A percentile compares a stretch with the other conserved stretches of the same genome.
Conservation (phyloP, 1,139 yeast genomes). For the Geotrichum candidum region DNA sequence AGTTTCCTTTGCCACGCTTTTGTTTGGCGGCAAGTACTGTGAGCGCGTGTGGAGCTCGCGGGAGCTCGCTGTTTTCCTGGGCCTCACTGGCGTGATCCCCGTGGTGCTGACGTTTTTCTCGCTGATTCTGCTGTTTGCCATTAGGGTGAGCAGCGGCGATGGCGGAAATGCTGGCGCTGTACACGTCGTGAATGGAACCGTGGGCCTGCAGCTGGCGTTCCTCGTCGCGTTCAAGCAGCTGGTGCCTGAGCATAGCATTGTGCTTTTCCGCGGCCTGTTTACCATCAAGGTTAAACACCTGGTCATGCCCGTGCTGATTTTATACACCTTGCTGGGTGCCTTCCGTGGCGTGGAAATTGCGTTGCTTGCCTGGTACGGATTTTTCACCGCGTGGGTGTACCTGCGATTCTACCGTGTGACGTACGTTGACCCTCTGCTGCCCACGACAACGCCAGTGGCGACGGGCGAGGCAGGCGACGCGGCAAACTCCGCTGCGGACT, state of each 20-base stretch:
- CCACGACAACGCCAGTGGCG: slow-evolving; percentile 20
- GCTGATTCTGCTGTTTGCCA: slow-evolving; percentile 30
- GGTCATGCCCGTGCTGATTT: slow-evolving; percentile 54
- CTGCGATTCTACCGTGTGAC: slow-evolving; percentile 65
- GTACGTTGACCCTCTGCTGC: slow-evolving; percentile 33
- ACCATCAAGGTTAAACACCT: slow-evolving; percentile 63
- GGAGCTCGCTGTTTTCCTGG: slow-evolving; percentile 55
- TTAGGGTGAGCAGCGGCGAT: slow-evolving; percentile 16
- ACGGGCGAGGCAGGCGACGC: neutral
- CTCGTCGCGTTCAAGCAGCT: slow-evolving; percentile 82
- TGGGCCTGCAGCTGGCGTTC: slow-evolving; percentile 65
- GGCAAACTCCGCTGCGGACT: no score
- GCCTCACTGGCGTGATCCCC: slow-evolving; percentile 54
- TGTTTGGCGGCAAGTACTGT: slow-evolving; percentile 48
- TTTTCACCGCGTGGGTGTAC: slow-evolving; percentile 65
- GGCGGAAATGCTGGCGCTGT: slow-evolving; percentile 1
- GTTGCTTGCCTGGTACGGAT: slow-evolving; percentile 54
- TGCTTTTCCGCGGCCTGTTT: slow-evolving; percentile 55
- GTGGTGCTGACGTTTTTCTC: slow-evolving; percentile 46
- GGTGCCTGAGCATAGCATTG: slow-evolving; percentile 80
- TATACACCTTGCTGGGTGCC: slow-evolving; percentile 37
- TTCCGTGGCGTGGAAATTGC: slow-evolving; percentile 18
- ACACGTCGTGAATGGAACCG: slow-evolving; percentile 59
- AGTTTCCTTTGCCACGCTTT: slow-evolving; percentile 46
- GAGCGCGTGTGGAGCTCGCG: slow-evolving; percentile 53